Conservation (phyloP, 371 early-diverging fungal genomes). For the Capniomyces stellatus region DNA sequence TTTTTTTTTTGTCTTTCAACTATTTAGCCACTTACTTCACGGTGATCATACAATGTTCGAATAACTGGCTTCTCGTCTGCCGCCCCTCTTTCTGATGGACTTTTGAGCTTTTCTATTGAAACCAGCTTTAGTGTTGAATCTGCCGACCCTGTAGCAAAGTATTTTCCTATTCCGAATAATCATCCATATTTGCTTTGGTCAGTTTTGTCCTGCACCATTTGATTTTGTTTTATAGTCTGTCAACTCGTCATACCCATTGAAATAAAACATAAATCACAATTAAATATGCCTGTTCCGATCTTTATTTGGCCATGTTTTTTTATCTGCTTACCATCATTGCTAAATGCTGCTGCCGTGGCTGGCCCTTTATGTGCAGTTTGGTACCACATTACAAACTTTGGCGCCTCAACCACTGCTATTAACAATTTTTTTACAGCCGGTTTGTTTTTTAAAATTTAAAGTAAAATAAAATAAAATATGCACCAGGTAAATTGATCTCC, state of each 20-base stretch:
- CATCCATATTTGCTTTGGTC: no score
- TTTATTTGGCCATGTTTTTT: no score
- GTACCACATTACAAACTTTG: slow-evolving; percentile 17
- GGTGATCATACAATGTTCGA: slow-evolving; percentile 73
- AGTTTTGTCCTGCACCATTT: no score
- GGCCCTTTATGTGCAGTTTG: slow-evolving; percentile 22
- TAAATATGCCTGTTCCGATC: no score
- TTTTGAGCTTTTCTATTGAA: slow-evolving; percentile 55
- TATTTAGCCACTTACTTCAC: slow-evolving; percentile 25
- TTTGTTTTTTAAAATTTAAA: background rate
- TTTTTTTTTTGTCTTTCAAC: no score
- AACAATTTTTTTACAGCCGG: background rate
- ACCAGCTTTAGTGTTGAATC: slow-evolving; percentile 79
- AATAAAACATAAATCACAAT: no score
- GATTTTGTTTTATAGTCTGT: no score
- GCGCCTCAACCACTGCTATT: no score
- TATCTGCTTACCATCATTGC: slow-evolving; percentile 19
- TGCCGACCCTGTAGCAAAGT: slow-evolving; percentile 76
- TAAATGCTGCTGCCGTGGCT: slow-evolving; percentile 23
- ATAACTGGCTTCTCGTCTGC: slow-evolving; percentile 60
- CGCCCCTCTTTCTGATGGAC: slow-evolving; percentile 29
- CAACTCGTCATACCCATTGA: no score
- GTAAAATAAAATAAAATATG: no score
- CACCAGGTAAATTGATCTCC: background rate
- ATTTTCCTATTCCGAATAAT: slow-evolving; percentile 33